Evolutionary conservation across 2,329 filamentous ascomycete species (phyloP), one percentile per base, ranked within the genome.

Genomic region (Neobulgaria alba): DNA sequence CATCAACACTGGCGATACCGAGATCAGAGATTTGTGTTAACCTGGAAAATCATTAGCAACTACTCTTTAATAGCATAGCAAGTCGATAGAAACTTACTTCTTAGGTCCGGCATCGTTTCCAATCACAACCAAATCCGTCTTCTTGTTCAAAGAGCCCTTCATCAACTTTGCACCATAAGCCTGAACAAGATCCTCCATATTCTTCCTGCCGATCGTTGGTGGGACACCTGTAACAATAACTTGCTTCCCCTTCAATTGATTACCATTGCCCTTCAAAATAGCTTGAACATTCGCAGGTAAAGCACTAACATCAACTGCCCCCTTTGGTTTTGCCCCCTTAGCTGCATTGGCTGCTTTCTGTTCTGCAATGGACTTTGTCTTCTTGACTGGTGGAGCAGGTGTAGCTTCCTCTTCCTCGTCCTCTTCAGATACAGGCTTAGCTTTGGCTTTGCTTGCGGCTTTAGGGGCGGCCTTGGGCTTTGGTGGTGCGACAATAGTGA

Each of bases 91-190:
- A 34, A 40, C 42, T 33, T 41, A 39, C 44, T 56, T 52, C 29
- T 47, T 51, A 1, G 51, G 52, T n/a, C 48, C 51, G 12, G 53
- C 48, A 18, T 53, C 45, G 40, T 52, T 46, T 4, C 53, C 52
- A 8, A 56, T 33, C 21, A 56, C 43, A 12, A 52, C 53, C 29
- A 40, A 51, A 21, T 35, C 36, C 3, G 52, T 54, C 12, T 52
- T 53, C 42, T 49, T 47, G 26, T 40, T 51, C 23, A 55, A n/a
- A 26, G 23, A 7, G 12, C 32, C 36, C 38, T 52, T 55, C 1
- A 32, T 29, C 3, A 55, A 29, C 26, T 52, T 51, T 5, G 41
- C 52, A 3, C 52, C 53, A 42, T 54, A 52, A 15, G 19, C 21
- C 14, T 31, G 17, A 3, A 55, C 48, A 15, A 56, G 29, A 16